A percentile compares a stretch with the other conserved stretches of the same genome.
These are phyloP conservation scores for Coccomyxa sp. DNA, from an alignment of 139 green algal species.

Conservation along the genomic window DNA sequence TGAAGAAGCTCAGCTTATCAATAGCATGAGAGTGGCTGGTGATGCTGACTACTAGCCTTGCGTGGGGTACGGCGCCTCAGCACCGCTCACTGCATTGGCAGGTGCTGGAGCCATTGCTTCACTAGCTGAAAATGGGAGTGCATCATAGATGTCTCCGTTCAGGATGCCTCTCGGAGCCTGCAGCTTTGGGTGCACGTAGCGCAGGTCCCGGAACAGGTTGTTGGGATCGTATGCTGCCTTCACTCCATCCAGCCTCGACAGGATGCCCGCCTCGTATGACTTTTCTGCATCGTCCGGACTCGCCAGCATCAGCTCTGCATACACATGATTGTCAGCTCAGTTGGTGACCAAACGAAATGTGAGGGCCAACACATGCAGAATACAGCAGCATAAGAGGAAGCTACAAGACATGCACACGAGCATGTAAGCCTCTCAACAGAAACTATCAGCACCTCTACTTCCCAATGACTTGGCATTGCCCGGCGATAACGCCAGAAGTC, in stretches of 20 bases:
- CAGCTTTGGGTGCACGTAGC: not conserved
- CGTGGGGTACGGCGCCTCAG: not conserved
- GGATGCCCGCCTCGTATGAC: not conserved
- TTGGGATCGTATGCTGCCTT: not conserved
- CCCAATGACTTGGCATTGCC: too few relatives aligned
- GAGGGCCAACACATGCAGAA: too few relatives aligned
- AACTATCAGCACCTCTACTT: too few relatives aligned
- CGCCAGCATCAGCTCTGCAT: conserved; percentile 1
- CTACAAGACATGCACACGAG: too few relatives aligned
- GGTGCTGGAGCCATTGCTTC: not conserved
- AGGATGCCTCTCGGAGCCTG: not conserved
- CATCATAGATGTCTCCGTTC: not conserved
- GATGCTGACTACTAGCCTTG: not conserved
- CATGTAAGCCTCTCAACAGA: too few relatives aligned
- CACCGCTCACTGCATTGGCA: not conserved
- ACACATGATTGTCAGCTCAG: too few relatives aligned
- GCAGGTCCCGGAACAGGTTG: not conserved
- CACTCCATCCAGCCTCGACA: not conserved
- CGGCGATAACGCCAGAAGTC: too few relatives aligned
- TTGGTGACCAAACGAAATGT: too few relatives aligned
- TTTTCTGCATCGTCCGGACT: not conserved
- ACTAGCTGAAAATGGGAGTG: not conserved
- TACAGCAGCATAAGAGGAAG: too few relatives aligned
- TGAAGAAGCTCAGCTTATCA: too few relatives aligned
- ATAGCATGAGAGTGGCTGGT: too few relatives aligned